These are phyloP conservation scores for Pleurotus sapidus DNA, from an alignment of 768 basidiomycete genomes.

Conservation along the genomic window DNA sequence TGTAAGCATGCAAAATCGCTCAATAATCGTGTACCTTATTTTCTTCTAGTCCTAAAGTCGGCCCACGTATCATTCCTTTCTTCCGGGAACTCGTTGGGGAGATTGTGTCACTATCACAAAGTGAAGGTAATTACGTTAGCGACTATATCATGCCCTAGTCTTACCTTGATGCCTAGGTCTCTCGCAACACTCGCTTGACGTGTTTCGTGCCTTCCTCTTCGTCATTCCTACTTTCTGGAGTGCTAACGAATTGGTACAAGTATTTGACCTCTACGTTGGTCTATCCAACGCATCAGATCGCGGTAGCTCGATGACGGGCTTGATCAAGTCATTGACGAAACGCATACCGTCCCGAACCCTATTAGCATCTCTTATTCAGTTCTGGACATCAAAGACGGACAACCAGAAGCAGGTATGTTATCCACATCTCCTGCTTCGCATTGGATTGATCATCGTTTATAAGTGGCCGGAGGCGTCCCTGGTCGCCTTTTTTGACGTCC, in stretches of 20 bases:
- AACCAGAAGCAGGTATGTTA: constrained; percentile 33
- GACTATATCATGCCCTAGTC: neutral
- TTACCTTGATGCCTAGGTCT: constrained; percentile 20
- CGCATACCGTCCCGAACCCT: constrained; percentile 64
- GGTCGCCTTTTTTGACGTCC: constrained; percentile 62
- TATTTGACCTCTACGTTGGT: constrained; percentile 58
- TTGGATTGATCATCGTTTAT: constrained; percentile 2
- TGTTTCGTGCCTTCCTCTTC: constrained; percentile 67
- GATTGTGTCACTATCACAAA: constrained; percentile 45
- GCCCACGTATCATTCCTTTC: constrained; percentile 85
- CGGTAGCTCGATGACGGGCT: constrained; percentile 30
- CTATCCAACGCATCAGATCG: constrained; percentile 31
- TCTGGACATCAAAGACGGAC: constrained; percentile 44
- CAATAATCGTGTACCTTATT: neutral
- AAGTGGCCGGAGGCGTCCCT: constrained; percentile 19
- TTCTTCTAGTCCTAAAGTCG: constrained; percentile 60
- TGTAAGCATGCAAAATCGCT: constrained; percentile 41
- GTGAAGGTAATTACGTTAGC: constrained; percentile 27
- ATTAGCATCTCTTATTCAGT: constrained; percentile 57
- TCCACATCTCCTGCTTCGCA: neutral
- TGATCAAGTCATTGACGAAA: constrained; percentile 70
- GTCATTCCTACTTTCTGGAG: constrained; percentile 87
- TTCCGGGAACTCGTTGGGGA: constrained; percentile 70
- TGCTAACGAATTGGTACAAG: constrained; percentile 48
- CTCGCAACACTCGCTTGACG: constrained; percentile 33